phyloP scores from a whole-genome alignment of 1,284 basidiomycete species.

The Heterobasidion irregulare region DNA sequence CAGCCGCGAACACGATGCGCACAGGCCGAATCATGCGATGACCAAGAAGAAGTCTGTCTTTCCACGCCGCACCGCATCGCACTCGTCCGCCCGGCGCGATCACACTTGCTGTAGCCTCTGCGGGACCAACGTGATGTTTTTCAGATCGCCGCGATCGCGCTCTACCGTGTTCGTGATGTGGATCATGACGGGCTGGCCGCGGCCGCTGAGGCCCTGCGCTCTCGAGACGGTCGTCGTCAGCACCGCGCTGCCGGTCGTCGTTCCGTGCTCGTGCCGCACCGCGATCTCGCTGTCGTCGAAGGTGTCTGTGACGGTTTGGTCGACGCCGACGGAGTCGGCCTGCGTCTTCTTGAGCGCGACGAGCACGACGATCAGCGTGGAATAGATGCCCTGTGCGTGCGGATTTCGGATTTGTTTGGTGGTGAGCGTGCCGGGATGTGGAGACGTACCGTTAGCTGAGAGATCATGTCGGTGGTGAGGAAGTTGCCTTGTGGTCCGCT shows the following conservation, averaged over 20 bases:
- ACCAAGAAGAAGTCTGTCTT: too few species aligned
- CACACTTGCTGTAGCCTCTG: too few species aligned
- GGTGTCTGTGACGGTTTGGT: background rate
- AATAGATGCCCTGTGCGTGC: background rate
- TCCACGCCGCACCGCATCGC: too few species aligned
- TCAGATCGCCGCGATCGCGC: background rate
- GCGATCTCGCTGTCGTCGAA: background rate
- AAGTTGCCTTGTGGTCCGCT: background rate
- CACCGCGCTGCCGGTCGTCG: background rate
- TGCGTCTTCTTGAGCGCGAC: conserved; percentile 2
- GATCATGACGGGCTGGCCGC: background rate
- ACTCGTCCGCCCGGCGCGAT: too few species aligned
- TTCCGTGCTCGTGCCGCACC: background rate
- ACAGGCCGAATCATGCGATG: too few species aligned
- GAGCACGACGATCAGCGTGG: conserved; percentile 2
- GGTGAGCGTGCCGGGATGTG: background rate
- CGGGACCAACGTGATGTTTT: too few species aligned
- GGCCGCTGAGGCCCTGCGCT: background rate
- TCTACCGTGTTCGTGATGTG: background rate
- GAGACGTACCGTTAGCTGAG: conserved; percentile 3
- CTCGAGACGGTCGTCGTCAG: background rate
- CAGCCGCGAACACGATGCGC: too few species aligned
- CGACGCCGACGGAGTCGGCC: background rate
- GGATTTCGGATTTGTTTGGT: background rate
- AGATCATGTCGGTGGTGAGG: background rate